Conservation (phyloP, 1,139 yeast genomes). For the Suhomyces maxii region DNA sequence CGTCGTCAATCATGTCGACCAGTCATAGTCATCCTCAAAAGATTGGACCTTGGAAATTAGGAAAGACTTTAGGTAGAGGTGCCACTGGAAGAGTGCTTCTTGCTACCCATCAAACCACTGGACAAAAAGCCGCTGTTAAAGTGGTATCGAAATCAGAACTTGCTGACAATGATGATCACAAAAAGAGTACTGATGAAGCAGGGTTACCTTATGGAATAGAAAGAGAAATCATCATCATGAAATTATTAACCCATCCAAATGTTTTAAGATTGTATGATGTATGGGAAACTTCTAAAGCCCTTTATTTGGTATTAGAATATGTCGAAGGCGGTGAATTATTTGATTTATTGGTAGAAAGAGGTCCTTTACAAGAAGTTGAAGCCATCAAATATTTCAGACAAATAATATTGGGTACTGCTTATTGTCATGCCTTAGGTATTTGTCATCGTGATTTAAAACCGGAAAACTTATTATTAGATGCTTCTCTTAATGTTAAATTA, state of each 20-base stretch:
- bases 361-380: conserved; percentile 73
- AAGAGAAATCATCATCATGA: conserved; percentile 81
- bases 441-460: conserved; percentile 84
- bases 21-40: conserved; percentile 45
- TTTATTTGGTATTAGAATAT: conserved; percentile 72
- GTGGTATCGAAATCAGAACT: conserved; percentile 69
- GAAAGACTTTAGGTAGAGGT: conserved; percentile 78
- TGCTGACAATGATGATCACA: conserved; percentile 39
- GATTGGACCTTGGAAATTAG: conserved; percentile 80
- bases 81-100: conserved; percentile 78
- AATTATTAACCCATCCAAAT: conserved; percentile 71
- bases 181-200: conserved; percentile 40
- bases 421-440: conserved; percentile 77
- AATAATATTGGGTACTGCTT: conserved; percentile 75
- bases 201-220: conserved; percentile 80
- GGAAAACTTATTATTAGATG: conserved; percentile 69
- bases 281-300: conserved; percentile 79
- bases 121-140: conserved; percentile 78
- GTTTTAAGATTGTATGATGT: conserved; percentile 76
- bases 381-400: conserved; percentile 77
- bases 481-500: conserved; percentile 65
- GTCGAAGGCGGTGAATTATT: conserved; percentile 84
- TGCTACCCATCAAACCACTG: conserved; percentile 67
- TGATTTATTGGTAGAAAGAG: conserved; percentile 73
- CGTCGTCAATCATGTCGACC: conserved; percentile 35